Evolutionary conservation across 2,329 filamentous ascomycete species (phyloP).

Genomic region (Rugonectria rugulosa): DNA sequence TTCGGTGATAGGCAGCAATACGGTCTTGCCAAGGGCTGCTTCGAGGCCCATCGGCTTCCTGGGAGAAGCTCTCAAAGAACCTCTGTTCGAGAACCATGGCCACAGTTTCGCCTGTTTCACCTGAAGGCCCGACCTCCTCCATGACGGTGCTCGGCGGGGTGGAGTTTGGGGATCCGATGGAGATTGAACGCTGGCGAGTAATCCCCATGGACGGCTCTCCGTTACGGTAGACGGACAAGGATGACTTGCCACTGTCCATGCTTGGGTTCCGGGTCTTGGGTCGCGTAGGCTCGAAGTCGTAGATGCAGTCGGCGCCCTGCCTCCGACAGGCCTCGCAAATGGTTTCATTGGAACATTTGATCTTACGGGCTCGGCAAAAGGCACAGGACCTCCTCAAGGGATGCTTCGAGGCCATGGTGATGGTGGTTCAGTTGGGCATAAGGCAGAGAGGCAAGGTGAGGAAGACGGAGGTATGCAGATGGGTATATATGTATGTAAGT

Average conservation of each 20-base stretch:
- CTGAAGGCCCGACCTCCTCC: constrained; percentile 28
- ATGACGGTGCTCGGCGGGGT: constrained; percentile 32
- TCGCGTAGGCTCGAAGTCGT: constrained; percentile 46
- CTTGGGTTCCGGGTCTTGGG: constrained; percentile 40
- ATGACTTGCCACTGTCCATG: constrained; percentile 35
- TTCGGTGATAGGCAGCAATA: constrained; percentile 29
- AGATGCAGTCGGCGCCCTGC: constrained; percentile 48
- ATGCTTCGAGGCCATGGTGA: constrained; percentile 41
- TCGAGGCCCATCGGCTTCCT: constrained; percentile 15
- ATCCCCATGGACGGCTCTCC: constrained; percentile 25
- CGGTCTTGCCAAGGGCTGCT: constrained; percentile 34
- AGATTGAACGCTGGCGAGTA: constrained; percentile 37
- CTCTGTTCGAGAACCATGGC: constrained; percentile 40
- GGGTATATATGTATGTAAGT: neutral
- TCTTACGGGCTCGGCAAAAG: constrained; percentile 49
- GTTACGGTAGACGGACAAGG: constrained; percentile 21
- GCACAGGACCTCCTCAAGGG: constrained; percentile 45
- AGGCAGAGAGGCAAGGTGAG: neutral
- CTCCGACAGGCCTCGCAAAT: constrained; percentile 48
- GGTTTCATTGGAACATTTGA: constrained; percentile 48
- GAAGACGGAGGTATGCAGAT: constrained; percentile 2
- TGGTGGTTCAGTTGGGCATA: neutral
- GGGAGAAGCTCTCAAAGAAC: constrained; percentile 41
- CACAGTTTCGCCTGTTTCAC: constrained; percentile 37
- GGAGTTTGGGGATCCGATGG: constrained; percentile 34